phyloP scores from a whole-genome alignment of 371 early-diverging fungal species.

The Capniomyces stellatus region DNA sequence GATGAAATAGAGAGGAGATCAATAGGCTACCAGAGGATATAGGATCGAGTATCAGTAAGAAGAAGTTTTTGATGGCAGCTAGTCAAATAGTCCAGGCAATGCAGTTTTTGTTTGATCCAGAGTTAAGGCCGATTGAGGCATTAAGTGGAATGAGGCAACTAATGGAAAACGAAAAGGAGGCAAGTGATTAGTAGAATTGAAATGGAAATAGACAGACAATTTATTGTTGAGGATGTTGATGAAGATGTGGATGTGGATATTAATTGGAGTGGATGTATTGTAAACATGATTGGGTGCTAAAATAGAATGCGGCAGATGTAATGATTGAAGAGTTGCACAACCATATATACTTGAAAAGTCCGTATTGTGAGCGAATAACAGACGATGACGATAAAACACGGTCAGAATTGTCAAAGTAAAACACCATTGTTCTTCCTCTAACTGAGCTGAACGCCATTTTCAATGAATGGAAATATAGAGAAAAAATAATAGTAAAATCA shows the following conservation, averaged over 20 bases:
- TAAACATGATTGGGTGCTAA: too few relatives aligned
- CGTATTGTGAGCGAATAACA: constrained; percentile 25
- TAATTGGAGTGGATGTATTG: too few relatives aligned
- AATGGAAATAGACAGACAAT: too few relatives aligned
- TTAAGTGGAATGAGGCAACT: constrained; percentile 53
- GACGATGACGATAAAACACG: constrained; percentile 14
- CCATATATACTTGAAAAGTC: constrained; percentile 79
- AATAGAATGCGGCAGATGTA: constrained; percentile 36
- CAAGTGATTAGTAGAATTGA: too few relatives aligned
- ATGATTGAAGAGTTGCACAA: constrained; percentile 82
- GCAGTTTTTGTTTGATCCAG: constrained; percentile 44
- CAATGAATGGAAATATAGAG: neutral
- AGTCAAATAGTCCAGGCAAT: constrained; percentile 45
- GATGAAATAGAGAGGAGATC: constrained; percentile 43
- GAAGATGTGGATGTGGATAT: too few relatives aligned
- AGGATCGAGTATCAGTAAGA: constrained; percentile 24
- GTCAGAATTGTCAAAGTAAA: neutral
- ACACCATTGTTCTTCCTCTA: too few relatives aligned
- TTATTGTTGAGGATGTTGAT: too few relatives aligned
- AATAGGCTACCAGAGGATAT: constrained; percentile 10
- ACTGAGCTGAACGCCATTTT: too few relatives aligned
- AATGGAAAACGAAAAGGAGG: constrained; percentile 47
- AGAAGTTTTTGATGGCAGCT: constrained; percentile 66
- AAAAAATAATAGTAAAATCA: neutral
- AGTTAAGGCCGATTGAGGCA: constrained; percentile 70